Percentiles rank a stretch among this genome's conserved stretches.
These are phyloP conservation scores for Botrytis hyacinthi DNA, from an alignment of 2,329 filamentous ascomycete species.

Conservation along the genomic window DNA sequence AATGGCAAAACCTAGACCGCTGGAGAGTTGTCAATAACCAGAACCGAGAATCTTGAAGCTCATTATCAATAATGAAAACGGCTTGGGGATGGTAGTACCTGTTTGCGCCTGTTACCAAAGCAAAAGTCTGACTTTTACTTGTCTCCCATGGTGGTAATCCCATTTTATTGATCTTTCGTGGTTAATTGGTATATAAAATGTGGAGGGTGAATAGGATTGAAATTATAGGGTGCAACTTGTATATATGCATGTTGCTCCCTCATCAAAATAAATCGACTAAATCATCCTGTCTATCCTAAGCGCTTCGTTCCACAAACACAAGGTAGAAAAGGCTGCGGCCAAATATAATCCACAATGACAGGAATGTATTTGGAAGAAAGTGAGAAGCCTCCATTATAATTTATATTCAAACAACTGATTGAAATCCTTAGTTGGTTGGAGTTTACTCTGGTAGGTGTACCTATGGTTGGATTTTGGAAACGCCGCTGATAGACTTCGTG, in stretches of 20 bases:
- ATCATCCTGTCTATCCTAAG: not conserved
- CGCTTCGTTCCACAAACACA: conserved; percentile 1
- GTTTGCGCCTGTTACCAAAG: conserved; percentile 82
- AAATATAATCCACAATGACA: not conserved
- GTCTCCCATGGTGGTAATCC: conserved; percentile 39
- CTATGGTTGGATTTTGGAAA: not conserved
- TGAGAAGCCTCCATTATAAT: not conserved
- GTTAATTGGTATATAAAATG: not conserved
- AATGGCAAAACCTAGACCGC: conserved; percentile 82
- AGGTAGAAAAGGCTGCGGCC: not conserved
- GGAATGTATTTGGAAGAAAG: not conserved
- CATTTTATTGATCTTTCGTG: conserved; percentile 28
- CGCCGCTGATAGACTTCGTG: not conserved
- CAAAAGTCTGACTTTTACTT: conserved; percentile 51
- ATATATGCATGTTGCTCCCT: not conserved
- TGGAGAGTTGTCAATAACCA: conserved; percentile 45
- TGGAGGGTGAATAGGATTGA: not conserved
- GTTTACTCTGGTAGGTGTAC: not conserved
- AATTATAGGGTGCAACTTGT: not conserved
- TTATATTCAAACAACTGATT: not conserved
- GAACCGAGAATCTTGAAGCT: not conserved
- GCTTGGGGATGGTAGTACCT: conserved; percentile 56
- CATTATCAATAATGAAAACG: not conserved
- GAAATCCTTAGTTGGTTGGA: not conserved
- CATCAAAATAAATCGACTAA: conserved; percentile 3